Conservation (phyloP, 495 filamentous ascomycete species). For the Penicillium lividum region DNA sequence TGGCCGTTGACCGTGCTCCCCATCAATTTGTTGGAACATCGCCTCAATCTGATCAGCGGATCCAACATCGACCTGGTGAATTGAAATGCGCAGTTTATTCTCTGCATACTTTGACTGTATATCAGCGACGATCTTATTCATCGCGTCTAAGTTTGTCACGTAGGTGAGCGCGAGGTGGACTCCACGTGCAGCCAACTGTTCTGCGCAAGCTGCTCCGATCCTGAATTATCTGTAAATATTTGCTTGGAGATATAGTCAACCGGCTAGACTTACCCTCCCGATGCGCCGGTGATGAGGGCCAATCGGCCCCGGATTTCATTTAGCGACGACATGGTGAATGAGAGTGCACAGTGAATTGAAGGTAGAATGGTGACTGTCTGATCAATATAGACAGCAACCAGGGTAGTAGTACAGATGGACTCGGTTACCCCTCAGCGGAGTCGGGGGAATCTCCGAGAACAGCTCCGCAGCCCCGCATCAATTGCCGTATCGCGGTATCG, state of each 20-base stretch:
- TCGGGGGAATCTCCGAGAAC: constrained; percentile 27
- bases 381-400: background rate
- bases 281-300: constrained; percentile 65
- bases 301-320: constrained; percentile 60
- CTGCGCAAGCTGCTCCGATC: constrained; percentile 62
- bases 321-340: constrained; percentile 30
- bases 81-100: constrained; percentile 46
- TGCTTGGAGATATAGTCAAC: background rate
- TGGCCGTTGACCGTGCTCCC: constrained; percentile 53
- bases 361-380: background rate
- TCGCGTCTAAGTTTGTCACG: constrained; percentile 48
- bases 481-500: constrained; percentile 19
- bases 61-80: constrained; percentile 59
- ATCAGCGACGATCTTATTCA: constrained; percentile 47
- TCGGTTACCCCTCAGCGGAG: constrained; percentile 26
- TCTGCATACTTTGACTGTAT: constrained; percentile 32
- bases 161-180: constrained; percentile 63
- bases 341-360: background rate
- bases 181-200: constrained; percentile 53
- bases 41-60: constrained; percentile 49
- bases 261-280: constrained; percentile 54
- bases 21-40: constrained; percentile 55
- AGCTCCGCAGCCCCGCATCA: constrained; percentile 26
- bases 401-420: constrained; percentile 10
- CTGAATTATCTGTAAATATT: constrained; percentile 30